These are phyloP conservation scores for Leishmania gerbilli DNA, from an alignment of 208 protist species.

Conservation along the genomic window DNA sequence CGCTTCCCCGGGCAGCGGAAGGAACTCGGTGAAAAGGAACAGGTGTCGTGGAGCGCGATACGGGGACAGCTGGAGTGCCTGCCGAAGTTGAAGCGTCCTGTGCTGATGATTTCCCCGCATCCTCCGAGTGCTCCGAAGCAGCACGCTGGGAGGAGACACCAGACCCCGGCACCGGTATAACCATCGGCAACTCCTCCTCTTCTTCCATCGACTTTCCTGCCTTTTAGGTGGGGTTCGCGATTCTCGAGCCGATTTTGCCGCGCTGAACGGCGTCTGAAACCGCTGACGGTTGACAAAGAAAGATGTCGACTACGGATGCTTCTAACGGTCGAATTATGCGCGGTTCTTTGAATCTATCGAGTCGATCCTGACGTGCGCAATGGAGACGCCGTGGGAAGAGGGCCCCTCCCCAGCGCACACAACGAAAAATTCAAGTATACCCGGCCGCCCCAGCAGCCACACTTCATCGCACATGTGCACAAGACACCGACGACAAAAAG, in stretches of 20 bases:
- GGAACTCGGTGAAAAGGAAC: background rate
- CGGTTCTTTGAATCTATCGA: background rate
- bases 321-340: background rate
- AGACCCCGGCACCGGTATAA: background rate
- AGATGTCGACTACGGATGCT: background rate
- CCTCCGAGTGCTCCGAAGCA: background rate
- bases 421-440: background rate
- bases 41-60: slow-evolving; percentile 3
- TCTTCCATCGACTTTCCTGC: slow-evolving; percentile 27
- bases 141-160: background rate
- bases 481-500: background rate
- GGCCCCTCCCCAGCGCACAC: background rate
- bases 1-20: background rate
- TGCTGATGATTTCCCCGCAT: background rate
- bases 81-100: background rate
- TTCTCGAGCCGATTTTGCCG: slow-evolving; percentile 4
- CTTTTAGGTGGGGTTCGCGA: slow-evolving; percentile 26
- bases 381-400: background rate
- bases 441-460: background rate
- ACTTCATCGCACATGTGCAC: background rate
- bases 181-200: background rate
- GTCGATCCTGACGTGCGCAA: background rate
- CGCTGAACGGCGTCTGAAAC: background rate
- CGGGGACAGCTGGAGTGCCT: background rate
- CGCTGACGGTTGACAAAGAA: background rate